Conservation (phyloP, 2,329 filamentous ascomycete genomes). For the Colletotrichum liaoningense region DNA sequence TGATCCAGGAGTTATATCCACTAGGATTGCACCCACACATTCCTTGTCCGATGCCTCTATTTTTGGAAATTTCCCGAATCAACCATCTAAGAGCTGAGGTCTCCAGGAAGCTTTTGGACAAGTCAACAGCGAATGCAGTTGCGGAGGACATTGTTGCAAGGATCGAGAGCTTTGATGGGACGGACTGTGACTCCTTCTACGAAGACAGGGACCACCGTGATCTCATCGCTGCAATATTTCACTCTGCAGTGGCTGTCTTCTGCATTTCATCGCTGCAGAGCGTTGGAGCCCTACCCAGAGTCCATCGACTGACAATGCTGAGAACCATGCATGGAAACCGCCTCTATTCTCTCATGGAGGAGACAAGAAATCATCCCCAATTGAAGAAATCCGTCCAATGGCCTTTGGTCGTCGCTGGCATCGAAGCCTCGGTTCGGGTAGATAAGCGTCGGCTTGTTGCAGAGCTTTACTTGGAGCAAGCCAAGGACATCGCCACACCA, state of each 20-base stretch:
- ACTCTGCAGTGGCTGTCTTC: conserved; percentile 47
- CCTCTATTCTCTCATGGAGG: conserved; percentile 37
- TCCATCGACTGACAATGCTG: conserved; percentile 21
- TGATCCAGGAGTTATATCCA: conserved; percentile 39
- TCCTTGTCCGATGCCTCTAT: conserved; percentile 45
- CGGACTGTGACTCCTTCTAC: conserved; percentile 42
- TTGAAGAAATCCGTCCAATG: conserved; percentile 45
- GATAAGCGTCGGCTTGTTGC: conserved; percentile 39
- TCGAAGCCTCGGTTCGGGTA: conserved; percentile 41
- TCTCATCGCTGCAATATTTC: conserved; percentile 45
- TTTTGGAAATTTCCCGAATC: conserved; percentile 48
- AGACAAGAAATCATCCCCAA: conserved; percentile 29
- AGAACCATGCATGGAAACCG: conserved; percentile 30
- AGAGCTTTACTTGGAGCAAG: conserved; percentile 41
- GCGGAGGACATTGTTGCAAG: conserved; percentile 28
- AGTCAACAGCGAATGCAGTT: conserved; percentile 19
- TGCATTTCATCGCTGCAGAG: conserved; percentile 51
- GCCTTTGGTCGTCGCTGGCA: conserved; percentile 50
- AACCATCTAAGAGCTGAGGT: conserved; percentile 47
- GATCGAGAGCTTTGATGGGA: conserved; percentile 44
- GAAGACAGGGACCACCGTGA: conserved; percentile 40
- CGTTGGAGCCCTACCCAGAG: conserved; percentile 42
- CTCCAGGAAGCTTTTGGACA: conserved; percentile 20
- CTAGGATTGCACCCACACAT: conserved; percentile 39
- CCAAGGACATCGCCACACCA: conserved; percentile 42